Conservation (phyloP, 2,329 filamentous ascomycete species). For the Microdochium nivale region DNA sequence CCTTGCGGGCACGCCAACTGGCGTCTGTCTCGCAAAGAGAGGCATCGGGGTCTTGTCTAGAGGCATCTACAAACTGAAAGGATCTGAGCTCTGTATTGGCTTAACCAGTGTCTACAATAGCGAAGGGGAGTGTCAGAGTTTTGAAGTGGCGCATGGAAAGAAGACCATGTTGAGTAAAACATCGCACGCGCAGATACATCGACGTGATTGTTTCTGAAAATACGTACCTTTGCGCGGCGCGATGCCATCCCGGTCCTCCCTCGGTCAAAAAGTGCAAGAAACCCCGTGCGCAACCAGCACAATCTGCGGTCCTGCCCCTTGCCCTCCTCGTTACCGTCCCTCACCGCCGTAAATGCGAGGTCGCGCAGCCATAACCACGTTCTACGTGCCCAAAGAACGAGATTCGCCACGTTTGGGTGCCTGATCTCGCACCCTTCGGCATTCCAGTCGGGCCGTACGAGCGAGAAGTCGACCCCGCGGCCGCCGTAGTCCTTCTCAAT, state of each 20-base stretch:
- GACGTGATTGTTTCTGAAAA: not conserved
- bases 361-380: constrained; percentile 52
- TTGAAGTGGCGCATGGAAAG: not conserved
- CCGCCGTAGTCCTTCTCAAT: constrained; percentile 52
- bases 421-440: constrained; percentile 47
- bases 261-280: constrained; percentile 79
- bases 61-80: constrained; percentile 51
- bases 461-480: constrained; percentile 53
- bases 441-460: constrained; percentile 62
- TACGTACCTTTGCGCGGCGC: constrained; percentile 30
- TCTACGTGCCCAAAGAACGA: constrained; percentile 52
- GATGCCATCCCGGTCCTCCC: constrained; percentile 65
- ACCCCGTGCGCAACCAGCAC: constrained; percentile 76
- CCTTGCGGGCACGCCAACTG: constrained; percentile 18
- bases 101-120: constrained; percentile 67
- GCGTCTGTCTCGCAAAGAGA: constrained; percentile 36
- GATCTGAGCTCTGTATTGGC: constrained; percentile 63
- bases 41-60: constrained; percentile 38
- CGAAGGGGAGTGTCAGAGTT: not conserved
- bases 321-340: constrained; percentile 14
- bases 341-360: constrained; percentile 20
- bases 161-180: not conserved
- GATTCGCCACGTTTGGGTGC: constrained; percentile 38
- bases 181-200: not conserved
- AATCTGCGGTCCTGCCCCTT: constrained; percentile 47